Base-by-base conservation (phyloP, 768 basidiomycete species). In the Russula vinacea region DNA sequence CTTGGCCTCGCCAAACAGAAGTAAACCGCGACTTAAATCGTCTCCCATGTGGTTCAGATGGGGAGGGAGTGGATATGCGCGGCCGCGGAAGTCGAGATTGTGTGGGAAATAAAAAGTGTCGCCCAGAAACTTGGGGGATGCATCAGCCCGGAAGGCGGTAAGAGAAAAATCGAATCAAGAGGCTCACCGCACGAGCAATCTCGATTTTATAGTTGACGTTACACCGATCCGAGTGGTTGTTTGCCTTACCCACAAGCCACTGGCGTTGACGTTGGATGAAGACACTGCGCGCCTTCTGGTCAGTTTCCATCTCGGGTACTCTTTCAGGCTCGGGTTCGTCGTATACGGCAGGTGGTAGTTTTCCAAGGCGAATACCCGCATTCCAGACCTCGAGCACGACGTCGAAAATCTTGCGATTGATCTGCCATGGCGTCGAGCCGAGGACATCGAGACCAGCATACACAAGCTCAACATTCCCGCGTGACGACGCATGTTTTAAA, bases 31-130 rank as follows among this genome's bases (percentile, higher is more conserved):
- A 57, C 85, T 87, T 24, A 98, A 80, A 74, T 99, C 96, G 73
- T 99, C 93, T 10, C 96, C 95, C 60, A 98, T 90, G 69, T 98
- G 96, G 70, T 88, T 94, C 58, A 99, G 80, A 78, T 98, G 93
- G 5, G 95, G 94, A 1, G 96, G 95, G 49, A 97, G 88, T 13
- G 97, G 96, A 73, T 99, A 99, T 0, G 96, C 94, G 58, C 96
- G 88, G 9, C 97, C 97, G 64, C 96, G 87, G 81, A 98, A 99
- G 76, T 99, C 97, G 70, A 98, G 79, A 74, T 97, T 98, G 75
- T 98, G 96, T 0, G 96, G 95, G 56, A 95, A 80, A 76, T 93
- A 98, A 73, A 98, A 87, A 0, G 78, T 84, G 69, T 97, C 96
- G 60, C 85, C 84, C 56, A 95, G 78, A 81, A 95, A 97, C 88